phyloP scores from a whole-genome alignment of 23 red algal species.

The Cyanidiococcus yangmingshanensis region DNA sequence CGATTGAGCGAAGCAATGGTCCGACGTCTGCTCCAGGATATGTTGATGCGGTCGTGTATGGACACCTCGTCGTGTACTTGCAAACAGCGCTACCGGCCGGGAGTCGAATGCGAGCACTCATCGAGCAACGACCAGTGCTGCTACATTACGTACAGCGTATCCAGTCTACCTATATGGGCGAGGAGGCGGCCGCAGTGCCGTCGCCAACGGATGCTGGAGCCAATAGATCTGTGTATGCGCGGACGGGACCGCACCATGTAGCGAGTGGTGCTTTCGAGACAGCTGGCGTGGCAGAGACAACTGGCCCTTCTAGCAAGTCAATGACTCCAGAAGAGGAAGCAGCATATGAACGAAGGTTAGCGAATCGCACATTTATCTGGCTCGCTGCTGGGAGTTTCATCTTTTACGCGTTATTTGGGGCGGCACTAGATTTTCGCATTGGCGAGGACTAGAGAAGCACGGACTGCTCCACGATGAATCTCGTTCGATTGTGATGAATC shows the following conservation, averaged over 20 bases:
- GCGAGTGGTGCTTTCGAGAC: neutral
- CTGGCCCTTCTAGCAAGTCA: neutral
- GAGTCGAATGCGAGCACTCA: neutral
- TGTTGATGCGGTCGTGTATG: constrained; percentile 6
- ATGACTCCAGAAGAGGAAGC: constrained; percentile 10
- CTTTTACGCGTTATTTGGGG: constrained; percentile 8
- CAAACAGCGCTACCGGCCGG: neutral
- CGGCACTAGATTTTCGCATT: constrained; percentile 10
- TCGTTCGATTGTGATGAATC: no score
- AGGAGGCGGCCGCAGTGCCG: neutral
- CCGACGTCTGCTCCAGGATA: neutral
- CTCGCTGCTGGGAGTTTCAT: constrained; percentile 2
- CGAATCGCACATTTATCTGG: constrained; percentile 12
- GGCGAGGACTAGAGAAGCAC: neutral
- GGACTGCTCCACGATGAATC: no score
- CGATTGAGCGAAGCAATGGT: neutral
- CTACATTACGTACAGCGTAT: neutral
- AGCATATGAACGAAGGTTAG: neutral
- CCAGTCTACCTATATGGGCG: neutral
- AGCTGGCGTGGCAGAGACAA: neutral
- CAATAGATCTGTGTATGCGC: neutral
- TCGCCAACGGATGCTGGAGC: neutral
- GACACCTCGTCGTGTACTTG: neutral
- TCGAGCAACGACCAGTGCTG: neutral
- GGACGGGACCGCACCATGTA: neutral